Conservation (phyloP, 1,284 basidiomycete species). For the Gymnopus androsaceus region DNA sequence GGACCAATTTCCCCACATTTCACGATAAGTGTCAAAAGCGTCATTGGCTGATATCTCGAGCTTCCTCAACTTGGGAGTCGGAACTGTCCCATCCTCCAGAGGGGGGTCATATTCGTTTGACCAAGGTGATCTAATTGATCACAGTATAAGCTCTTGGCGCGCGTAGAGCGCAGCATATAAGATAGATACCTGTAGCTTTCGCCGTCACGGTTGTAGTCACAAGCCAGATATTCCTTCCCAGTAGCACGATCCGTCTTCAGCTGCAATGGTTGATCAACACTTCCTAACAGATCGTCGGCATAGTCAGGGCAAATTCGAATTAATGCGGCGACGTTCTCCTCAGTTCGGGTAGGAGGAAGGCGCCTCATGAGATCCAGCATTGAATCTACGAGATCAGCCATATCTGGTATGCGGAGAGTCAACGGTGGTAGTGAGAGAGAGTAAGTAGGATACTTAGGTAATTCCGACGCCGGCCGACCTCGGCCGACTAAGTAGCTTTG, state of each 20-base stretch:
- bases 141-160: neutral
- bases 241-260: slow-evolving; percentile 78
- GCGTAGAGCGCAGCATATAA: neutral
- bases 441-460: neutral
- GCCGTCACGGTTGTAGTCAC: slow-evolving; percentile 97
- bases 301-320: slow-evolving; percentile 89
- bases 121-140: slow-evolving; percentile 82
- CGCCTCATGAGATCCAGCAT: slow-evolving; percentile 96
- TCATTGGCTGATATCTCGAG: slow-evolving; percentile 93
- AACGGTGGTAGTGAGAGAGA: neutral
- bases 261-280: slow-evolving; percentile 93
- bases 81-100: slow-evolving; percentile 84
- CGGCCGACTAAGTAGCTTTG: too few species aligned
- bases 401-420: slow-evolving; percentile 30
- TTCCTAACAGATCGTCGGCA: slow-evolving; percentile 92
- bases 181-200: slow-evolving; percentile 83
- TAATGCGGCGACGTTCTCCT: slow-evolving; percentile 85
- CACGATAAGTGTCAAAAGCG: slow-evolving; percentile 96
- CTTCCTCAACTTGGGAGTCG: slow-evolving; percentile 83
- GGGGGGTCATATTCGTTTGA: slow-evolving; percentile 94
- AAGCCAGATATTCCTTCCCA: slow-evolving; percentile 89
- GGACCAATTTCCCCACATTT: slow-evolving; percentile 67
- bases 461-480: too few species aligned
- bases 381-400: slow-evolving; percentile 80
- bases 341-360: slow-evolving; percentile 89